Percentiles rank a stretch among this genome's conserved stretches.
Evolutionary conservation across 1,284 basidiomycete species (phyloP).

Genomic region (Leccinum ponderosum): DNA sequence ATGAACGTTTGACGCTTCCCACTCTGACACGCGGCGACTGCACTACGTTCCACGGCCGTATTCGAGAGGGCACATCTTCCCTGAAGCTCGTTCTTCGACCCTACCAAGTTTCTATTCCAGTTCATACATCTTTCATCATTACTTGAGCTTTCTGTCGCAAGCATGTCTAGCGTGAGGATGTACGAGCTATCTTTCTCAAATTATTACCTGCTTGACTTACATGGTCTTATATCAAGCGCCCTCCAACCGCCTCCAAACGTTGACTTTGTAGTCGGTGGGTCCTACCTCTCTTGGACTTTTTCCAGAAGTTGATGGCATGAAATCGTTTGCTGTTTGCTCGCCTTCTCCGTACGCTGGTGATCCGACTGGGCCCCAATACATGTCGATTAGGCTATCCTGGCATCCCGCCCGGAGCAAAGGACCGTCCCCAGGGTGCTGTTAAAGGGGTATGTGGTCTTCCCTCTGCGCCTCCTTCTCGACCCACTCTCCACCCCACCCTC

Average conservation of each 20-base stretch:
- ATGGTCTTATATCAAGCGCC: slow-evolving; percentile 44
- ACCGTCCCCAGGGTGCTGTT: slow-evolving; percentile 75
- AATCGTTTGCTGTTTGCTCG: slow-evolving; percentile 6
- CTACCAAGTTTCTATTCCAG: not conserved
- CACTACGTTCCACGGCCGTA: slow-evolving; percentile 10
- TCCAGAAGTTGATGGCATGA: slow-evolving; percentile 6
- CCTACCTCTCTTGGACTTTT: not conserved
- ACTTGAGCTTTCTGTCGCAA: not conserved
- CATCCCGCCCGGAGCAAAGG: slow-evolving; percentile 68
- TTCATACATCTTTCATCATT: not conserved
- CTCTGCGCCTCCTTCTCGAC: slow-evolving; percentile 4
- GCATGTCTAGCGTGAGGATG: slow-evolving; percentile 35
- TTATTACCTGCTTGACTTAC: slow-evolving; percentile 4
- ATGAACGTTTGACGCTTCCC: slow-evolving; percentile 18
- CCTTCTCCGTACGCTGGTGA: slow-evolving; percentile 1
- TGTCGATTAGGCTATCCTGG: slow-evolving; percentile 71
- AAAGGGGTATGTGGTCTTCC: slow-evolving; percentile 63
- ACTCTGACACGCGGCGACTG: slow-evolving; percentile 13
- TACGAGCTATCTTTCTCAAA: slow-evolving; percentile 12
- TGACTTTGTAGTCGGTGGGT: slow-evolving; percentile 76
- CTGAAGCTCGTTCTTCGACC: slow-evolving; percentile 6
- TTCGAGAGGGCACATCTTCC: not conserved
- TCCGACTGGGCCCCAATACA: not conserved
- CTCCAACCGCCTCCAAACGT: slow-evolving; percentile 80
- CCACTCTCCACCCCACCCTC: not conserved